Base-by-base conservation (phyloP, 805 yeast species). In the Candida anglica region DNA sequence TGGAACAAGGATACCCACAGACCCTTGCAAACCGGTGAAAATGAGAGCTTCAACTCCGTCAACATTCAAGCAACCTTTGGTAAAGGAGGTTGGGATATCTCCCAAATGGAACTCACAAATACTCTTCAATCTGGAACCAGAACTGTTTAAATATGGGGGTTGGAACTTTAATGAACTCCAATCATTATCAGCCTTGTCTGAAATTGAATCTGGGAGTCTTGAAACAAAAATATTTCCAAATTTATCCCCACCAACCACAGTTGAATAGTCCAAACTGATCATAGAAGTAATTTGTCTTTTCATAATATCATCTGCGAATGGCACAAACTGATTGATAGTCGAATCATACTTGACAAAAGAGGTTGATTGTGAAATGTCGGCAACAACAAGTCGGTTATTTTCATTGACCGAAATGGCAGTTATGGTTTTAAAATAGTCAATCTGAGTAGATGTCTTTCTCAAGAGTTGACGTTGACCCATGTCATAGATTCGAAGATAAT, bases 191-290 rank as follows among this genome's bases (percentile, higher is more conserved):
- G 77, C 57, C 27, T 68, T 52, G 27, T 61, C 57, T 0, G 80
- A 71, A 0, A 69, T 63, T 4, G 66, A 60, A n/a, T 59, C 58
- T 0, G 82, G 75, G 26, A 82, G 56, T 38, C 96, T 63, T 26
- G 86, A 58, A 1, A 85, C 72, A 57, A 81, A 79, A 0, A 88
- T 30, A 46, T 82, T 86, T 0, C 98, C 97, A 58, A 84, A 87
- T 49, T 79, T 81, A 53, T 93, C 98, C 10, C 96, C 96, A 1
- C 86, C 86, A 26, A 83, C 63, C 1, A 84, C 75, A 0, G 96
- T 87, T 36, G 77, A 78, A 41, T 77, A 73, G 52, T 93, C 98
- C 4, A 93, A 58, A 42, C 76, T 59, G 3, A 67, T 50, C 27
- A 82, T 45, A 2, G 78, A 46, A 0, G 94, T 81, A 3, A 82